phyloP scores from a whole-genome alignment of 2,329 filamentous ascomycete species.

The Colletotrichum sp. region DNA sequence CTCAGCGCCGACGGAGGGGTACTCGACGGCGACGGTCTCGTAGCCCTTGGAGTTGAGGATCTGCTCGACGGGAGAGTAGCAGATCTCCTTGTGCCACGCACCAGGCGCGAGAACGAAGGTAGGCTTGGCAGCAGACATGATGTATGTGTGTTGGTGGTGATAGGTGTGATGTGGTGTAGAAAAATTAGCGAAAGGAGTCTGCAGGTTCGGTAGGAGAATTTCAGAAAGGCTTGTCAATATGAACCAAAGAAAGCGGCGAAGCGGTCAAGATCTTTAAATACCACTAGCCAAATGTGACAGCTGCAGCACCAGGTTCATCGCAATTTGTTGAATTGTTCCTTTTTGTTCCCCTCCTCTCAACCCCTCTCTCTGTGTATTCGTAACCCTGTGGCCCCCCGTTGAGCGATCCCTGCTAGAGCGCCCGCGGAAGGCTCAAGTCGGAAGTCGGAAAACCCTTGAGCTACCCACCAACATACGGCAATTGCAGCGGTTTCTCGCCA shows the following conservation, averaged over 20 bases:
- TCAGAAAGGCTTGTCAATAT: neutral
- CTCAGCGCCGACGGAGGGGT: constrained; percentile 36
- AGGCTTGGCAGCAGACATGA: constrained; percentile 10
- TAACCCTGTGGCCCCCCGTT: neutral
- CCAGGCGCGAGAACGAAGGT: constrained; percentile 43
- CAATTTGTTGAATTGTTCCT: neutral
- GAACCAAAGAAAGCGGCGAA: neutral
- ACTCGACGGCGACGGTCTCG: constrained; percentile 31
- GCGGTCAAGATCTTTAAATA: neutral
- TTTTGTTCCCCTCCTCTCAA: neutral
- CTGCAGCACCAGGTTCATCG: neutral
- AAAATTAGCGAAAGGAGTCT: neutral
- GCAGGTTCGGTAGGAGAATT: neutral
- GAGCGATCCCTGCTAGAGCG: neutral
- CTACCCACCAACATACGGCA: neutral
- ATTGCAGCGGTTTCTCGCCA: neutral
- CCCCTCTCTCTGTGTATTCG: neutral
- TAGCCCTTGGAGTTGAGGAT: constrained; percentile 35
- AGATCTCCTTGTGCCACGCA: constrained; percentile 38
- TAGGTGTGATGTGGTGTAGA: neutral
- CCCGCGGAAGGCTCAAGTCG: neutral
- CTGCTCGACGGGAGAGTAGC: constrained; percentile 32
- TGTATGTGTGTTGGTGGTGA: neutral
- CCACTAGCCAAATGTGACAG: neutral
- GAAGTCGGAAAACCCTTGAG: constrained; percentile 11